Percentiles rank a stretch among this genome's conserved stretches.
Evolutionary conservation across 2,329 filamentous ascomycete genomes (phyloP).

Genomic region (Fusarium sp.): DNA sequence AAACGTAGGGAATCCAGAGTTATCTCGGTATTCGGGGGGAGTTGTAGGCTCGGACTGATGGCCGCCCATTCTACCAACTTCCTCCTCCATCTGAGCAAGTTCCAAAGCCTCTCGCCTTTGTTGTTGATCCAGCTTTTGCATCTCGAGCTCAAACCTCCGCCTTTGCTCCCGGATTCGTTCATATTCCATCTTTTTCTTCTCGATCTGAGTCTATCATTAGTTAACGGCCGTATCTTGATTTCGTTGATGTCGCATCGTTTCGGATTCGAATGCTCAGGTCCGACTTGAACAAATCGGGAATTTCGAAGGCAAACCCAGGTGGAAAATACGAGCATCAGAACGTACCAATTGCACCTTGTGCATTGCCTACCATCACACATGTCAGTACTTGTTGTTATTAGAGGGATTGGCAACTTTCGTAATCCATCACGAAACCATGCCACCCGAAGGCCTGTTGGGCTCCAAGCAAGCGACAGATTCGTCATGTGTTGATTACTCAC

Average conservation of each 20-base stretch:
- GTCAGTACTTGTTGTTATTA: slow-evolving; percentile 36
- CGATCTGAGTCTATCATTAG: slow-evolving; percentile 72
- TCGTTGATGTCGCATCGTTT: not conserved
- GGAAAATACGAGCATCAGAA: slow-evolving; percentile 26
- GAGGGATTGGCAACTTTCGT: not conserved
- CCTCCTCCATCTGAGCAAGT: slow-evolving; percentile 84
- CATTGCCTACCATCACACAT: slow-evolving; percentile 60
- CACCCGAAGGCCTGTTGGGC: not conserved
- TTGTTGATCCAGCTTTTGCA: slow-evolving; percentile 88
- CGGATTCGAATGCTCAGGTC: not conserved
- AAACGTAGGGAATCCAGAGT: slow-evolving; percentile 77
- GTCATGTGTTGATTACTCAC: slow-evolving; percentile 46
- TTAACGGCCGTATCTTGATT: slow-evolving; percentile 1
- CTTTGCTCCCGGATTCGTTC: slow-evolving; percentile 91
- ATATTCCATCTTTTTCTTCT: slow-evolving; percentile 93
- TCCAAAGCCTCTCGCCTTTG: slow-evolving; percentile 86
- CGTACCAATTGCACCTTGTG: slow-evolving; percentile 83
- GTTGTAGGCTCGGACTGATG: slow-evolving; percentile 96
- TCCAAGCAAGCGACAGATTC: slow-evolving; percentile 1
- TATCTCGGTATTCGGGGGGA: slow-evolving; percentile 90
- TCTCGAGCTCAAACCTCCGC: slow-evolving; percentile 88
- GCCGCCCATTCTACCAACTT: slow-evolving; percentile 72
- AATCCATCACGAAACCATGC: slow-evolving; percentile 21
- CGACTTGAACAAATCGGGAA: not conserved
- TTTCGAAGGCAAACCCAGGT: not conserved